Base-by-base conservation (phyloP, 108 stramenopile genomes). In the Skeletonema costatum region DNA sequence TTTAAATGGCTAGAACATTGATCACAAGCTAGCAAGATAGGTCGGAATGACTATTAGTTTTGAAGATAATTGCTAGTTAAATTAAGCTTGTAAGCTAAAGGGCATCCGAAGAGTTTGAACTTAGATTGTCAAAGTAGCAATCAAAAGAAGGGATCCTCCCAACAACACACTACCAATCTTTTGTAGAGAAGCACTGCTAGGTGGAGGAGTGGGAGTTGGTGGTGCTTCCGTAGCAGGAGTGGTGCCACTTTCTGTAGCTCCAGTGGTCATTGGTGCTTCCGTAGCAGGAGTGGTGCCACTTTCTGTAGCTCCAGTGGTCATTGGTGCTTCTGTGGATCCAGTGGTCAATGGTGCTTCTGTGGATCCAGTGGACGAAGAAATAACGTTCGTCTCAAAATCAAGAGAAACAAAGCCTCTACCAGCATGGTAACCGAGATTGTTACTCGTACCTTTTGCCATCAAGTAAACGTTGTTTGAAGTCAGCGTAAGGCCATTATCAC, bases 401-500 rank as follows among this genome's bases (percentile, higher is more conserved):
- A 76, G 19, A 30, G 14, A 42, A 33, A 76, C 71, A 32, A 6
- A 12, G 16, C 71, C 71, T 16, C 69, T 21, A 21, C 4, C 14
- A 10, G 16, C 59, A 30, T 76, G 75, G 36, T 60, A 76, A 31
- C 70, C 75, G 14, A 73, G 70, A 17, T 63, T 38, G 5, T 72
- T 46, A 10, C 41, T 64, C 0, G 1, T 1, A 8, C 53, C 53
- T 5, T 56, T 56, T 56, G 53, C 53, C 53, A 56, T 9, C 53
- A 56, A 56, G 53, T 56, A 56, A 25, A 56, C 25, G 25, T 56
- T 56, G 11, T 56, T 9, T 2, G 53, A 56, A 56, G 53, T 25
- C 10, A 56, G 53, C 25, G 3, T 10, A 21, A 56, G 5, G 9
- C 82, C 87, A 13, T 64, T 65, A 60, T 88, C 86, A 3, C 62